A percentile compares a stretch with the other conserved stretches of the same genome.
These are phyloP conservation scores for Dendrothele bispora DNA, from an alignment of 768 basidiomycete species.

Conservation along the genomic window DNA sequence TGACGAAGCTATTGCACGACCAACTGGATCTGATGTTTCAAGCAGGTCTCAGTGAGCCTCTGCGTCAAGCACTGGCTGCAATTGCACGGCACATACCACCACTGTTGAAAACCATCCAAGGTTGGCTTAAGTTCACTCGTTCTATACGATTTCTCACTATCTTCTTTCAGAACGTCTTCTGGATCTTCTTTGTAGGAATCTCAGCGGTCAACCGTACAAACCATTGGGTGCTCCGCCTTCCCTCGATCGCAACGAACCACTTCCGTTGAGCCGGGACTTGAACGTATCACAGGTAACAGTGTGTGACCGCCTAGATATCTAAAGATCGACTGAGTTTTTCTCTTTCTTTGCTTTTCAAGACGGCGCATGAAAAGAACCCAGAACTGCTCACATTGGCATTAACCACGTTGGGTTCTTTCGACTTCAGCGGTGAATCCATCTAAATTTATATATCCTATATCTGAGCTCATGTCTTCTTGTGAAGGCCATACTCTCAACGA, in stretches of 20 bases:
- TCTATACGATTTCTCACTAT: neutral
- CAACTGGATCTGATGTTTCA: conserved; percentile 96
- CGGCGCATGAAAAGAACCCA: conserved; percentile 58
- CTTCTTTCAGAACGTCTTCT: conserved; percentile 75
- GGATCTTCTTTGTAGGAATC: conserved; percentile 76
- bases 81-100: conserved; percentile 90
- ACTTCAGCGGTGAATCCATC: conserved; percentile 75
- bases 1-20: conserved; percentile 95
- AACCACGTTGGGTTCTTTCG: conserved; percentile 84
- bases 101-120: conserved; percentile 88
- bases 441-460: neutral
- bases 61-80: conserved; percentile 79
- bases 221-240: conserved; percentile 83
- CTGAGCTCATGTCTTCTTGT: conserved; percentile 9
- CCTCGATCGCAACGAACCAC: conserved; percentile 52
- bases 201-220: conserved; percentile 84
- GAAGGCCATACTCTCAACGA: conserved; percentile 92
- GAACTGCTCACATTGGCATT: conserved; percentile 82
- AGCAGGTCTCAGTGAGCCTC: conserved; percentile 87
- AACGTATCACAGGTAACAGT: conserved; percentile 47
- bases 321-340: neutral
- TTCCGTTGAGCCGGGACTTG: conserved; percentile 49
- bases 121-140: conserved; percentile 32
- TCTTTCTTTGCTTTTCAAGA: no score
- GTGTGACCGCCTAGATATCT: neutral